phyloP scores from a whole-genome alignment of 805 yeast species.

The Myxozyma geophila region DNA sequence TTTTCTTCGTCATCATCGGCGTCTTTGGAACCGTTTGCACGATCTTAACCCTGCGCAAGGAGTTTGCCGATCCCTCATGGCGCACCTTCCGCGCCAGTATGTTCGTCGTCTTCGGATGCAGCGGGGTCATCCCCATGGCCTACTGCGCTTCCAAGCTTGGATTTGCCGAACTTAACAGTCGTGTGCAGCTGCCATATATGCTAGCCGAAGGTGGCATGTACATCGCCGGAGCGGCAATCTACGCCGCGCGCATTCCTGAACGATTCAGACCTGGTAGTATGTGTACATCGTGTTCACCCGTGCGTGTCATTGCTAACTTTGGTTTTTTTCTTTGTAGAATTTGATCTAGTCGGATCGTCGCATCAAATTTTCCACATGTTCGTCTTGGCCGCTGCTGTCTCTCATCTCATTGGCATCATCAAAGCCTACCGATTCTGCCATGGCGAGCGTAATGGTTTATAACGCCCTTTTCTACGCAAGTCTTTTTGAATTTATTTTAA shows the following conservation, averaged over 20 bases:
- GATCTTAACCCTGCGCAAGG: slow-evolving; percentile 63
- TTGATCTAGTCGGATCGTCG: slow-evolving; percentile 69
- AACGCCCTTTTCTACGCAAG: neutral
- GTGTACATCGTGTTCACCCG: slow-evolving; percentile 51
- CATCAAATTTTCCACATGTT: slow-evolving; percentile 75
- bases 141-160: slow-evolving; percentile 56
- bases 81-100: slow-evolving; percentile 76
- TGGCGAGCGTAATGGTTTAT: slow-evolving; percentile 28
- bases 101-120: slow-evolving; percentile 80
- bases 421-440: slow-evolving; percentile 53
- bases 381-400: slow-evolving; percentile 51
- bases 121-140: slow-evolving; percentile 72
- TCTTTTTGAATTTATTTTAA: neutral
- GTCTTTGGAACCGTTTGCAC: slow-evolving; percentile 66
- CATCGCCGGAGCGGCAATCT: slow-evolving; percentile 76
- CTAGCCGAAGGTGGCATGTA: slow-evolving; percentile 73
- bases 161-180: slow-evolving; percentile 39
- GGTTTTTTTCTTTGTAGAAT: slow-evolving; percentile 56
- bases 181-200: slow-evolving; percentile 67
- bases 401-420: slow-evolving; percentile 69
- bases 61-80: slow-evolving; percentile 71
- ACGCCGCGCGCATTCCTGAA: slow-evolving; percentile 82
- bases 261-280: slow-evolving; percentile 63
- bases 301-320: slow-evolving; percentile 78
- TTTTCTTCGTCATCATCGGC: slow-evolving; percentile 52